Evolutionary conservation across 768 basidiomycete species (phyloP).

Genomic region (Paxillus rubicundulus): DNA sequence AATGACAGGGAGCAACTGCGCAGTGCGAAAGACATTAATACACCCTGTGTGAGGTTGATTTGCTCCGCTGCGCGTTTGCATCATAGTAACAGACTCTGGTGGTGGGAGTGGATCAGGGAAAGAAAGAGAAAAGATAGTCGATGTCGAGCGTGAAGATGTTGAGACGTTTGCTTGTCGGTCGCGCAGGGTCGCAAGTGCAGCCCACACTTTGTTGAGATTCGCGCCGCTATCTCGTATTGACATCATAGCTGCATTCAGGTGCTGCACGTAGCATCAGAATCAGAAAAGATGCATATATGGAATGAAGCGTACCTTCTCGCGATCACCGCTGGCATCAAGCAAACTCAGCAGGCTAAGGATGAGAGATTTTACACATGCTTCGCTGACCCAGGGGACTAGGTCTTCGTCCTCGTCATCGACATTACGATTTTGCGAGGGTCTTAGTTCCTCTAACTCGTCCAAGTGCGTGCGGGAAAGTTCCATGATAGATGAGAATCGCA

Average conservation of each 20-base stretch:
- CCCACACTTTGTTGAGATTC: constrained; percentile 65
- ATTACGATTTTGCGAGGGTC: constrained; percentile 30
- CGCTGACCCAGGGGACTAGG: constrained; percentile 58
- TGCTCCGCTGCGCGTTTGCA: constrained; percentile 47
- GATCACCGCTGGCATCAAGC: constrained; percentile 43
- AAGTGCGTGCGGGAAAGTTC: constrained; percentile 50
- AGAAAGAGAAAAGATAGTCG: constrained; percentile 22
- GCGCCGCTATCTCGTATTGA: constrained; percentile 52
- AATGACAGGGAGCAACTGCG: constrained; percentile 69
- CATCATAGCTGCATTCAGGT: constrained; percentile 40
- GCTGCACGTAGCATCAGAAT: constrained; percentile 8
- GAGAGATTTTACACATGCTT: constrained; percentile 60
- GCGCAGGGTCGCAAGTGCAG: constrained; percentile 48
- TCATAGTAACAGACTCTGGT: constrained; percentile 38
- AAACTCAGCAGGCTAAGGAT: constrained; percentile 60
- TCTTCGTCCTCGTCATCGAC: constrained; percentile 38
- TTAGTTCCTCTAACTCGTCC: constrained; percentile 63
- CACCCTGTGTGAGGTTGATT: constrained; percentile 25
- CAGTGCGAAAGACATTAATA: constrained; percentile 41
- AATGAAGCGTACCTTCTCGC: constrained; percentile 27
- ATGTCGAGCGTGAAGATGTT: constrained; percentile 11
- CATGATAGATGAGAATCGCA: constrained; percentile 57
- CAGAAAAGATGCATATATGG: background rate
- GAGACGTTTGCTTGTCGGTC: constrained; percentile 26
- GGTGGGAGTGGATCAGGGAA: constrained; percentile 64